A percentile compares a stretch with the other conserved stretches of the same genome.
Conservation (phyloP, 306 rosid genomes). For the Boehmeria nivea region DNA sequence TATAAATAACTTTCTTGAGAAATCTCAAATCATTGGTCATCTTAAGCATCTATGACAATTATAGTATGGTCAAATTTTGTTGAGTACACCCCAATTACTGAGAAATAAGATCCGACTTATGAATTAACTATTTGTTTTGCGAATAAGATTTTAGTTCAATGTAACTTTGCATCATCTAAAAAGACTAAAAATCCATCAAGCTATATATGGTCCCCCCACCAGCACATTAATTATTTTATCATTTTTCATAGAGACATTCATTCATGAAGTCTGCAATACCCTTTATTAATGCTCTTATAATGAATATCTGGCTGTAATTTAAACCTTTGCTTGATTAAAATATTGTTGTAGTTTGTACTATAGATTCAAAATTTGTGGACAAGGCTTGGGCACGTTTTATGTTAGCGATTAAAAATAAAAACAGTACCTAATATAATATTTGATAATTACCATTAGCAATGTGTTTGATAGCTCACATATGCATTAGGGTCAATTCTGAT, state of each 20-base stretch:
- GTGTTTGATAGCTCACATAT: conserved; percentile 21
- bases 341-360: conserved; percentile 24
- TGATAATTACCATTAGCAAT: conserved; percentile 1
- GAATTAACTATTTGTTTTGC: no score
- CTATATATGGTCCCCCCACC: conserved; percentile 21
- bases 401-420: conserved; percentile 36
- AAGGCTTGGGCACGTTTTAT: conserved; percentile 37
- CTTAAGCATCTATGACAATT: no score
- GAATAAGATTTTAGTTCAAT: no score
- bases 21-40: no score
- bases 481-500: no score
- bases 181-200: conserved; percentile 18
- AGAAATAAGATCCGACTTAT: no score
- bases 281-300: background rate
- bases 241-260: background rate
- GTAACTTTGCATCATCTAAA: conserved; percentile 2
- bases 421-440: conserved; percentile 35
- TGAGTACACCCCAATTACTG: no score
- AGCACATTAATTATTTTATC: background rate
- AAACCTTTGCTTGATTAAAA: conserved; percentile 9
- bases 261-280: conserved; percentile 10
- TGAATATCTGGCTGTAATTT: background rate
- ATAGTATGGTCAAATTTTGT: no score
- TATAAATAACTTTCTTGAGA: background rate
- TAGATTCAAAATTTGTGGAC: conserved; percentile 35